Base-by-base conservation (phyloP, 257 asterid genomes). In the Paraleonurus japonicus region DNA sequence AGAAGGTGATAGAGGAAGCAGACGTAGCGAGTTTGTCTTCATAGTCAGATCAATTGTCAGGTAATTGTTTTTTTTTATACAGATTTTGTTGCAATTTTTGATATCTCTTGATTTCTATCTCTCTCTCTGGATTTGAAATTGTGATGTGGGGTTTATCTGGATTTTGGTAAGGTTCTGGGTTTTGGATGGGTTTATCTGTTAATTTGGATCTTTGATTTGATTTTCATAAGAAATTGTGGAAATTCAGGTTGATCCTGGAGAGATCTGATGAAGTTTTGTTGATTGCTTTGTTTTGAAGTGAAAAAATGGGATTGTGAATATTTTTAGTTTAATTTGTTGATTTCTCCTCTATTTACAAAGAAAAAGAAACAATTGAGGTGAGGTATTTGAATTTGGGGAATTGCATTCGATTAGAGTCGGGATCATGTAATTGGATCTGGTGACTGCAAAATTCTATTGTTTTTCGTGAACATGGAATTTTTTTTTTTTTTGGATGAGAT, bases 261-360 rank as follows among this genome's bases (percentile, higher is more conserved):
- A 78, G 89, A 85, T 85, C 89, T 80, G 85, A 71, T 76, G 67
- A 12, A 32, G 32, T 35, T 70, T 59, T 58, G 22, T 45, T 45
- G 53, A 47, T 47, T 47, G 54, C 54, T 47, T 45, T 45, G 75
- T 33, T 55, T 72, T 68, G 27, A 73, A 69, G 70, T 28, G 68
- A 73, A 64, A n/a, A 67, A 70, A 20, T 61, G 15, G 64, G 54
- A 47, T 4, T 47, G 16, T 16, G 4, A 5, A n/a, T 47, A 35
- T 55, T 70, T 9, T 43, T 33, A 5, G 71, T 55, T 35, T 63
- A 51, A 24, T 26, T 37, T 54, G 50, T 48, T 60, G 59, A 12
- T 76, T 57, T 68, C 45, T 58, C 45, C 48, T 28, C 33, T 12
- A 4, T 26, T 58, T 65, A 28, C 39, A 8, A 7, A n/a, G 13